Base-by-base conservation (phyloP, 768 basidiomycete species). In the Plicaturopsis crispa region DNA sequence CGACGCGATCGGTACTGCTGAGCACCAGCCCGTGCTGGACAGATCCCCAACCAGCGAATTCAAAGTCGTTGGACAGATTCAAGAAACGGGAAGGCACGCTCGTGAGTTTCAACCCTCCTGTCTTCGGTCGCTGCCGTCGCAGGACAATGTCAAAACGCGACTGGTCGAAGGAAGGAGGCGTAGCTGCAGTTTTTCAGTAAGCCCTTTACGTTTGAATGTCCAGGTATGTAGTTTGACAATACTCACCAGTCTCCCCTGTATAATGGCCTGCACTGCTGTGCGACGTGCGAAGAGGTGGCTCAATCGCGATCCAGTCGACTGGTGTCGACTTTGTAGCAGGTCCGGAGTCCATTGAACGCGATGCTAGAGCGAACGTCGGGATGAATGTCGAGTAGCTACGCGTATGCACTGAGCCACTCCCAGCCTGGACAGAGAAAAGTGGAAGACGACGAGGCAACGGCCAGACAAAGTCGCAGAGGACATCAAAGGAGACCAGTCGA, bases 31-130 rank as follows among this genome's bases (percentile, higher is more conserved):
- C n/a, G 40, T 65, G 61, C 5, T 57, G 56, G 13, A 75, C 51
- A 4, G 72, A 67, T 2, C 80, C 81, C 80, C 81, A 83, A 3
- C 81, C 82, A 1, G 83, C 73, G 47, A 85, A 86, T 47, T 83
- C 80, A 43, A 82, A 81, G 26, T 75, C 68, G 48, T 75, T 73
- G 11, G 70, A 57, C 24, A 84, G 67, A 44, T 80, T 70, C 18
- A 77, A 53, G 49, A 80, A 81, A 24, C 78, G 72, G 5, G 81
- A 80, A 4, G 76, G 78, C 4, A 67, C 48, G 3, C 48, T 50
- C 4, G 55, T 59, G 31, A 54, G 48, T 41, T 66, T 70, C 24
- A 62, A 47, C 5, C 52, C 53, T 5, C 52, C 34, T 14, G 50
- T 36, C 44, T 72, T 72, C 14, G 63, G 54, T 11, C 75, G 66